Conservation (phyloP, 2,329 filamentous ascomycete species). For the Cercospora citrullina region DNA sequence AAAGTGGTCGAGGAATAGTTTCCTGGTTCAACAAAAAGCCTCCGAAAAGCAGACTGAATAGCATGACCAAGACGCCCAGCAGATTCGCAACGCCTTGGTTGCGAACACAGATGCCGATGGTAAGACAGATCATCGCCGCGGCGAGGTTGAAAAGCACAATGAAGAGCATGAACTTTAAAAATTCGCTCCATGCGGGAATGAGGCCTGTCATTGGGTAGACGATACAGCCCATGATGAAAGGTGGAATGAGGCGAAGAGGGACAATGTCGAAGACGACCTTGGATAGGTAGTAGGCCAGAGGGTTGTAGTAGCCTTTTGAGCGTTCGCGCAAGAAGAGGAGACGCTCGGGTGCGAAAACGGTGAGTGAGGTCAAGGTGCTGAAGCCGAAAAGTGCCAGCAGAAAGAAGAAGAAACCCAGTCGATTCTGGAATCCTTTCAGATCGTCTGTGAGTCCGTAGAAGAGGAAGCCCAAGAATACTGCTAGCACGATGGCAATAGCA, state of each 20-base stretch:
- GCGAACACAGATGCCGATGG: conserved; percentile 93
- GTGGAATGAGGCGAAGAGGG: conserved; percentile 88
- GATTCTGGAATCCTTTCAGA: conserved; percentile 96
- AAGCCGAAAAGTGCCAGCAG: conserved; percentile 93
- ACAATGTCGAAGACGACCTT: conserved; percentile 99
- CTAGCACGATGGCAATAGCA: conserved; percentile 90
- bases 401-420: conserved; percentile 96
- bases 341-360: conserved; percentile 87
- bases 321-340: conserved; percentile 89
- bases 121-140: conserved; percentile 87
- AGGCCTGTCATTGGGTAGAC: conserved; percentile 98
- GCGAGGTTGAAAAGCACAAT: conserved; percentile 95
- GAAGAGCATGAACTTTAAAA: conserved; percentile 87
- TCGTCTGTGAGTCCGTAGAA: conserved; percentile 97
- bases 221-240: conserved; percentile 91
- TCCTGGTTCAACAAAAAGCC: conserved; percentile 93
- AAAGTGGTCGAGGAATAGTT: conserved; percentile 78
- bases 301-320: conserved; percentile 94
- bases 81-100: conserved; percentile 89
- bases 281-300: conserved; percentile 87
- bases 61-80: conserved; percentile 92
- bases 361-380: conserved; percentile 89
- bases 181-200: conserved; percentile 76
- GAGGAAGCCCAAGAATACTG: conserved; percentile 89
- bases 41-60: conserved; percentile 93